A percentile compares a stretch with the other conserved stretches of the same genome.
These are phyloP conservation scores for Lecanosticta acicola DNA, from an alignment of 2,329 filamentous ascomycete species.

Conservation along the genomic window DNA sequence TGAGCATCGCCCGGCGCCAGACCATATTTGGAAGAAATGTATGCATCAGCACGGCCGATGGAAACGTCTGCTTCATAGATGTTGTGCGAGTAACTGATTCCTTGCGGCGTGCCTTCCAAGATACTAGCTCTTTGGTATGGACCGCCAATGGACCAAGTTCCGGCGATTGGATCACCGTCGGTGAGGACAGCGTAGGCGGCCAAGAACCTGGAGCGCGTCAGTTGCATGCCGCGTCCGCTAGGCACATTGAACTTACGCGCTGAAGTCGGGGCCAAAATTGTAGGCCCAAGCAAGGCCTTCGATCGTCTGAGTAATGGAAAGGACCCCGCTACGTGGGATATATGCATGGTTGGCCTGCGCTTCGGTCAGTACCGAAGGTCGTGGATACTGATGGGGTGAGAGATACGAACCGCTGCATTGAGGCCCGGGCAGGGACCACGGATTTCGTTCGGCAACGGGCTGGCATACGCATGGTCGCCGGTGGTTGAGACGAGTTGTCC, in stretches of 20 bases:
- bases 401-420: conserved; percentile 17
- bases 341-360: conserved; percentile 27
- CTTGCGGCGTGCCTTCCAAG: conserved; percentile 15
- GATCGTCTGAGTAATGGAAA: conserved; percentile 24
- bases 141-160: conserved; percentile 28
- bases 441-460: conserved; percentile 12
- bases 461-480: neutral
- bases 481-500: conserved; percentile 3
- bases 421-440: conserved; percentile 18
- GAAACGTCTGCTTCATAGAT: conserved; percentile 32
- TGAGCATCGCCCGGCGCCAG: conserved; percentile 11
- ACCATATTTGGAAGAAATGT: too few relatives aligned
- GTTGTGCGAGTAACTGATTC: conserved; percentile 28
- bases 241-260: neutral
- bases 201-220: conserved; percentile 20
- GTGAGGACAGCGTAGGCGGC: conserved; percentile 27
- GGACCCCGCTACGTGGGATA: conserved; percentile 13
- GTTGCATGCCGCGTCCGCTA: neutral
- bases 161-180: conserved; percentile 9
- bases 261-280: conserved; percentile 9
- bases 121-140: conserved; percentile 9
- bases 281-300: conserved; percentile 16
- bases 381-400: too few relatives aligned
- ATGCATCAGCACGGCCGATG: conserved; percentile 26
- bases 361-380: too few relatives aligned